Evolutionary conservation across 768 basidiomycete genomes (phyloP), one percentile per base, ranked within the genome.

Genomic region (Sporobolomyces roseus): DNA sequence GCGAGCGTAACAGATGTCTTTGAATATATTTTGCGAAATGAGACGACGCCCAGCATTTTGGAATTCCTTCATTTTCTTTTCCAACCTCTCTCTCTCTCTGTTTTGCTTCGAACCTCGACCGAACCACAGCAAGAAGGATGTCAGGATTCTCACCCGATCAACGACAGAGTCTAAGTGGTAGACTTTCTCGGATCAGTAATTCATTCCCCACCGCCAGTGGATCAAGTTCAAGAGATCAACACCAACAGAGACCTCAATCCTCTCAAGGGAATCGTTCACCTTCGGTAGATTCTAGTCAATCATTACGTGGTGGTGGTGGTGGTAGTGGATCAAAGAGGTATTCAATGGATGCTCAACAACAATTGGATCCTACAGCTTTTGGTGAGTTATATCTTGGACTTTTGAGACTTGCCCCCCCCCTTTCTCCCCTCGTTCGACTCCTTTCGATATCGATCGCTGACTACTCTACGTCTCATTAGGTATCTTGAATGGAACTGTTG

Each of bases 401-500:
- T 10, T 27, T 23, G 32, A 17, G 36, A 19, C 12, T 33, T n/a
- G 8, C 32, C 29, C n/a, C 23, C 29, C 13, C 4, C 30, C 36
- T 17, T 30, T 36, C 14, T 23, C 38, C 45, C 32, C 49, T 36
- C 56, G 45, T 53, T 63, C 41, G 61, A 63, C 33, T 51, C 9
- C 25, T 27, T 21, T 53, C 27, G 23, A 17, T 29, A 14, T 35
- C 1, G 5, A 3, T 16, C 30, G 5, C n/a, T 55, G 6, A 4
- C 14, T 35, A 23, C 3, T n/a, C 23, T 23, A 23, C 52, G 33
- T 6, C 38, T 36, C 9, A 38, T 19, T 43, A 63, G 61, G 55
- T 25, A 52, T 63, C 19, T 21, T 63, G 4, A 43, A 68, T 14
- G 67, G 67, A 12, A 63, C 67, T 0, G 61, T 63, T 2, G 67